A percentile compares a stretch with the other conserved stretches of the same genome.
Evolutionary conservation across 805 yeast species (phyloP).

Genomic region (Cyberlindnera saturnus): DNA sequence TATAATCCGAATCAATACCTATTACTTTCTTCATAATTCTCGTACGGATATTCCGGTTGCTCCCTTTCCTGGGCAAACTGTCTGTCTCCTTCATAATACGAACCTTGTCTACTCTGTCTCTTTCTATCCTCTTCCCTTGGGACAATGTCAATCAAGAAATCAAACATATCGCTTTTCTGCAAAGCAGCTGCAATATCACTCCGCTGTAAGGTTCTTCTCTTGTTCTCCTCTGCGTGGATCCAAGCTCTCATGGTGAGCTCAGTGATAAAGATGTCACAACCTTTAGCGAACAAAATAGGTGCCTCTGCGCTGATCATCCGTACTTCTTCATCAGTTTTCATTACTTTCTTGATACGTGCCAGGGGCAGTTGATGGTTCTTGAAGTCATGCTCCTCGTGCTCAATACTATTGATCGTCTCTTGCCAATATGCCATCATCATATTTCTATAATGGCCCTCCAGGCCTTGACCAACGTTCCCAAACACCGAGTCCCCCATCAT

Average conservation of each 20-base stretch:
- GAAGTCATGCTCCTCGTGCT: constrained; percentile 80
- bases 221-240: constrained; percentile 97
- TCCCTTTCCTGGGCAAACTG: not conserved
- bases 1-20: not conserved
- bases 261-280: constrained; percentile 95
- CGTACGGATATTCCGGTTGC: not conserved
- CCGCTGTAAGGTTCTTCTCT: constrained; percentile 89
- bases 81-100: not conserved
- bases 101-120: not conserved
- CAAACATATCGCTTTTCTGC: constrained; percentile 95
- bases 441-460: constrained; percentile 74
- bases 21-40: not conserved
- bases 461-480: constrained; percentile 88
- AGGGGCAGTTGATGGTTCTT: constrained; percentile 91
- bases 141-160: constrained; percentile 90
- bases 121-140: constrained; percentile 70
- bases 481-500: constrained; percentile 57
- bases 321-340: constrained; percentile 97
- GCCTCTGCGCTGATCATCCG: constrained; percentile 98
- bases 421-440: constrained; percentile 98
- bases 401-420: constrained; percentile 85
- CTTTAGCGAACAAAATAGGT: constrained; percentile 94
- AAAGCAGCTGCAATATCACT: constrained; percentile 94
- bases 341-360: constrained; percentile 93
- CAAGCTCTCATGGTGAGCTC: constrained; percentile 98